Conservation (phyloP, 2,329 filamentous ascomycete species). For the Epichloe hybrida region DNA sequence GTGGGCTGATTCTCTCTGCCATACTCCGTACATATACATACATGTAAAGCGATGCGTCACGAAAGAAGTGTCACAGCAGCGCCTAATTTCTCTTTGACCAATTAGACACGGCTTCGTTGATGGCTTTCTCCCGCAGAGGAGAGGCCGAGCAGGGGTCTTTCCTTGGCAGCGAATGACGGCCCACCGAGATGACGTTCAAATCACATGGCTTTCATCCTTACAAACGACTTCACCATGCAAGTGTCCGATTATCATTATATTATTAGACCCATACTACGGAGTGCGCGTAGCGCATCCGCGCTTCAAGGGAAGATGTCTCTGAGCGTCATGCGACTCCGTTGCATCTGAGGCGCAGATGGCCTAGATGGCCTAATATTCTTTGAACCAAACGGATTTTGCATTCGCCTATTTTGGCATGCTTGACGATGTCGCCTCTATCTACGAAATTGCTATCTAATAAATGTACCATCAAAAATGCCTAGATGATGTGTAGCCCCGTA, state of each 20-base stretch:
- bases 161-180: too few species aligned
- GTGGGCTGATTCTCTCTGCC: not conserved
- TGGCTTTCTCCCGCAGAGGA: too few species aligned
- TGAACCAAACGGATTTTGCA: not conserved
- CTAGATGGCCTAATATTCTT: not conserved
- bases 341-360: not conserved
- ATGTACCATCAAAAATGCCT: constrained; percentile 1
- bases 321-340: too few species aligned
- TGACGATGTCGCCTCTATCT: constrained; percentile 4
- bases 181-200: too few species aligned
- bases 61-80: not conserved
- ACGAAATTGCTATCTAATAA: constrained; percentile 4
- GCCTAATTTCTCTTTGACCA: not conserved
- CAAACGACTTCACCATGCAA: too few species aligned
- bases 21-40: too few species aligned
- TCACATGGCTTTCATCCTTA: too few species aligned
- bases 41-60: not conserved
- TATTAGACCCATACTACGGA: too few species aligned
- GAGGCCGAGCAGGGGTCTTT: too few species aligned
- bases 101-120: not conserved
- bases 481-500: constrained; percentile 1
- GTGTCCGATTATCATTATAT: too few species aligned
- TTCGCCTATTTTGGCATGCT: not conserved
- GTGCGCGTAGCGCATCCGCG: too few species aligned
- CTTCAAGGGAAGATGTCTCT: too few species aligned